A percentile compares a stretch with the other conserved stretches of the same genome.
Conservation (phyloP, 306 rosid species). For the Fragaria vesca region DNA sequence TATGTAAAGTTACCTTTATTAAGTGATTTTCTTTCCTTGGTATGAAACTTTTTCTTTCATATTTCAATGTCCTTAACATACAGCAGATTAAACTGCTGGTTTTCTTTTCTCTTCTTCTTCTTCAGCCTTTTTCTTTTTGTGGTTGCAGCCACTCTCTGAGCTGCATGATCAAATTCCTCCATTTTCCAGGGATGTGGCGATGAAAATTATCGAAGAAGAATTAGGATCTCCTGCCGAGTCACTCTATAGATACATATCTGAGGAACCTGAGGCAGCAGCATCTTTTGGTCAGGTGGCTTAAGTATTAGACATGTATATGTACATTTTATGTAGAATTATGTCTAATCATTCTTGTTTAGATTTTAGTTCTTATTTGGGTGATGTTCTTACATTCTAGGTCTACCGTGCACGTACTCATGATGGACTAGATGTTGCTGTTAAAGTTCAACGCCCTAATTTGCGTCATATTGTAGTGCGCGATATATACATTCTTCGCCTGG, state of each 20-base stretch:
- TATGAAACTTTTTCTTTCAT: background rate
- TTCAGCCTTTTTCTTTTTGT: slow-evolving; percentile 18
- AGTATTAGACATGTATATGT: slow-evolving; percentile 19
- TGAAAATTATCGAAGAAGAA: slow-evolving; percentile 87
- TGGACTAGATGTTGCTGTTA: slow-evolving; percentile 75
- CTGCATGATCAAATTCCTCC: slow-evolving; percentile 94
- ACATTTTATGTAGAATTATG: background rate
- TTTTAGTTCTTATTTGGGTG: slow-evolving; percentile 25
- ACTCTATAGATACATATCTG: slow-evolving; percentile 70
- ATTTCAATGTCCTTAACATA: background rate
- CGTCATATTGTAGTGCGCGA: slow-evolving; percentile 90
- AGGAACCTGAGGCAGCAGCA: slow-evolving; percentile 91
- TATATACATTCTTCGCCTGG: slow-evolving; percentile 91
- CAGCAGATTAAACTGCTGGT: slow-evolving; percentile 10
- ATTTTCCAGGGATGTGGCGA: slow-evolving; percentile 75
- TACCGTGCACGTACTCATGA: slow-evolving; percentile 66
- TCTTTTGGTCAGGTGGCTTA: slow-evolving; percentile 91
- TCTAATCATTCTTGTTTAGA: background rate
- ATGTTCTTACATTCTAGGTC: slow-evolving; percentile 51
- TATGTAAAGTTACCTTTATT: background rate
- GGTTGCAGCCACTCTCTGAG: slow-evolving; percentile 84
- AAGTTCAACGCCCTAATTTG: slow-evolving; percentile 94
- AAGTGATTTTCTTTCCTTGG: background rate
- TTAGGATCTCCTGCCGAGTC: slow-evolving; percentile 75
- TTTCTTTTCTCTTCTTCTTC: slow-evolving; percentile 17